phyloP scores from a whole-genome alignment of 176 grass and related monocot genomes.

The Melocanna baccifera region DNA sequence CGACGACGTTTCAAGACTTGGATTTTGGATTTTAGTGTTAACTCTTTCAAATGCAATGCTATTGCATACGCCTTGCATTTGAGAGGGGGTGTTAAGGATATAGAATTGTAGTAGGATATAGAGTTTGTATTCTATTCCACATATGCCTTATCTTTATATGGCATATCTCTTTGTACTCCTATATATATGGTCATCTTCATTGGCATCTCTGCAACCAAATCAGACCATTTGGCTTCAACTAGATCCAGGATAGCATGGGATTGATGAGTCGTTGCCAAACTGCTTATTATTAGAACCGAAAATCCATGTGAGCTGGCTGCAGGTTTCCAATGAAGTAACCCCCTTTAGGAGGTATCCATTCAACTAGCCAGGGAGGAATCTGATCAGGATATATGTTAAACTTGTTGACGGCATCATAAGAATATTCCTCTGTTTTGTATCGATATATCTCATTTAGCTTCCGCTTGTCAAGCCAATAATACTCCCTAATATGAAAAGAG shows the following conservation, averaged over 20 bases:
- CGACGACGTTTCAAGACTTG: too few species aligned
- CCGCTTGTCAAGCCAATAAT: slow-evolving; percentile 79
- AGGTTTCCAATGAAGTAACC: slow-evolving; percentile 85
- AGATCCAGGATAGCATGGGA: slow-evolving; percentile 86
- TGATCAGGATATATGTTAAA: slow-evolving; percentile 96
- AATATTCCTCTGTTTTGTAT: slow-evolving; percentile 95
- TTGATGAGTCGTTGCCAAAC: slow-evolving; percentile 66
- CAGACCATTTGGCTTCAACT: slow-evolving; percentile 80
- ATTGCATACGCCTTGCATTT: too few species aligned
- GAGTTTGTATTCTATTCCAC: too few species aligned
- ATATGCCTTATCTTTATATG: too few species aligned
- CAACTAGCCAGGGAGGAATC: slow-evolving; percentile 77
- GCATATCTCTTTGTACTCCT: too few species aligned
- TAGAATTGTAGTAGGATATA: too few species aligned
- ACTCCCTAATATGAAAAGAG: slow-evolving; percentile 88
- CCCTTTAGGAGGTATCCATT: slow-evolving; percentile 80
- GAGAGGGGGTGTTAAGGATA: too few species aligned
- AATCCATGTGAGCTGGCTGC: slow-evolving; percentile 87
- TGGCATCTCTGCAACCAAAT: slow-evolving; percentile 87
- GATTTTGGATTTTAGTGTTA: too few species aligned
- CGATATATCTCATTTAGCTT: slow-evolving; percentile 94
- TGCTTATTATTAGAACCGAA: slow-evolving; percentile 81
- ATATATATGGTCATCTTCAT: too few species aligned
- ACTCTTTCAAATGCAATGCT: too few species aligned
- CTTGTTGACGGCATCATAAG: slow-evolving; percentile 85